phyloP scores from a whole-genome alignment of 208 protist species.

The Trichomonas vaginalis region DNA sequence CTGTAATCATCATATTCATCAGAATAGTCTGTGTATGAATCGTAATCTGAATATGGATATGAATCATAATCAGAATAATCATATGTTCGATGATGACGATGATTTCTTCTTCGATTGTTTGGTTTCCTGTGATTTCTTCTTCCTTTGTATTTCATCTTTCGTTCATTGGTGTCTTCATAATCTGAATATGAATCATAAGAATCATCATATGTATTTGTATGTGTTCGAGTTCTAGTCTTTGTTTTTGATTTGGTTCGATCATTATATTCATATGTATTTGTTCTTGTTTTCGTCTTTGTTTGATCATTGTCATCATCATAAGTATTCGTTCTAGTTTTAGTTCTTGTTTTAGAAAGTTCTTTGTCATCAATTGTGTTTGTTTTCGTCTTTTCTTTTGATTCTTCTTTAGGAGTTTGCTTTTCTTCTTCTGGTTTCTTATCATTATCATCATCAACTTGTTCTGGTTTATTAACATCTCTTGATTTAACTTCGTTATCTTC shows the following conservation, averaged over 20 bases:
- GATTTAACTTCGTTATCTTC: neutral
- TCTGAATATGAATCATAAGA: neutral
- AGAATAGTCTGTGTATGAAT: neutral
- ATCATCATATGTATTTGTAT: neutral
- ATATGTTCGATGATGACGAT: no score
- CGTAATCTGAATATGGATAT: no score
- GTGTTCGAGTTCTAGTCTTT: neutral
- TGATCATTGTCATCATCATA: neutral
- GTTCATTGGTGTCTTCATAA: no score
- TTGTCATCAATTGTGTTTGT: neutral
- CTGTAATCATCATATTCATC: neutral
- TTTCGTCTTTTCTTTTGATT: neutral
- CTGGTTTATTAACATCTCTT: neutral
- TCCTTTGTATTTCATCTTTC: no score
- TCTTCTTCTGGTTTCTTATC: neutral
- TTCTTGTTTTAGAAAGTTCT: no score
- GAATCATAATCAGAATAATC: neutral
- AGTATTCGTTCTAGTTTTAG: neutral
- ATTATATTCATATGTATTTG: no score
- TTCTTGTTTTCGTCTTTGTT: no score
- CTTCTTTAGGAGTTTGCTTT: neutral
- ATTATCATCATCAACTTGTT: no score
- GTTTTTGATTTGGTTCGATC: no score
- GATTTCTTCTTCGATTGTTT: no score
- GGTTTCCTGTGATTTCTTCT: no score